Evolutionary conservation across 257 asterid genomes (phyloP).

Genomic region (Apocynum venetum): DNA sequence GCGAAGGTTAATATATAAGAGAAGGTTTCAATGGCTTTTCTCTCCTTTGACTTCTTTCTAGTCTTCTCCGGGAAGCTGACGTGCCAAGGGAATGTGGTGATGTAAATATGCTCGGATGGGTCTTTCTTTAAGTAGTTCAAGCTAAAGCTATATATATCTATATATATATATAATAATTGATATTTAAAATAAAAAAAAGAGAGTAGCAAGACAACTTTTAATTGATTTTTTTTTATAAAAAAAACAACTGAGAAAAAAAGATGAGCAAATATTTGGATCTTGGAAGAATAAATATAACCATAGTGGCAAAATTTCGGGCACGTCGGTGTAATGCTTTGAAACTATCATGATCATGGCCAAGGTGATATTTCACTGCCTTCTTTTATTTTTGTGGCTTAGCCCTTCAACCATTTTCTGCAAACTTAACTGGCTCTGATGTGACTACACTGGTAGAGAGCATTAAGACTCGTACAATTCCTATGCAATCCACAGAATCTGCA

Average conservation of each 20-base stretch:
- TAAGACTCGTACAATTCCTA: not conserved
- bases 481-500: not conserved
- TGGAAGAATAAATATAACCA: not conserved
- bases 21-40: not conserved
- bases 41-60: not conserved
- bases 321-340: not conserved
- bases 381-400: conserved; percentile 21
- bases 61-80: not conserved
- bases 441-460: conserved; percentile 37
- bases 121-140: not conserved
- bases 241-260: too few relatives aligned
- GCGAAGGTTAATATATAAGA: not conserved
- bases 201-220: too few relatives aligned
- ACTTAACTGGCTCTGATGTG: conserved; percentile 34
- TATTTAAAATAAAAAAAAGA: too few relatives aligned
- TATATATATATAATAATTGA: too few relatives aligned
- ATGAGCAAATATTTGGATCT: not conserved
- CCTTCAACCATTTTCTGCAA: conserved; percentile 42
- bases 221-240: too few relatives aligned
- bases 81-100: conserved; percentile 28
- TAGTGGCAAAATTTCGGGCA: not conserved
- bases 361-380: conserved; percentile 27
- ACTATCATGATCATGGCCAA: conserved; percentile 12
- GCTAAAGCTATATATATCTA: too few relatives aligned
- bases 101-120: conserved; percentile 9